Conservation (phyloP, 2,329 filamentous ascomycete species). For the Alternaria triticimaculans region DNA sequence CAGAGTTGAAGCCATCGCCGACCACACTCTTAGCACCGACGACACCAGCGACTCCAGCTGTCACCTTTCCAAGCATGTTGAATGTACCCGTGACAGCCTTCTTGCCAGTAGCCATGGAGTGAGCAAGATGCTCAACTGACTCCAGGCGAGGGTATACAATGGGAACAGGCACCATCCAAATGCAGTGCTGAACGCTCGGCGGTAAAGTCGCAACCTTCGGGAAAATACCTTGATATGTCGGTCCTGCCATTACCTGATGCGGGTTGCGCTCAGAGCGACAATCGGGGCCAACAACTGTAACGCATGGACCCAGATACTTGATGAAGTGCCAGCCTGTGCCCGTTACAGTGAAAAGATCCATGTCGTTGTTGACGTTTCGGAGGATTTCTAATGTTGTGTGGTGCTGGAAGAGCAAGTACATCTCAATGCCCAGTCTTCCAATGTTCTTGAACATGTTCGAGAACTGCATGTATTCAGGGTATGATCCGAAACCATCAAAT, state of each 20-base stretch:
- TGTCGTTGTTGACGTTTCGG: conserved; percentile 84
- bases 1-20: conserved; percentile 87
- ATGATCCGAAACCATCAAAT: conserved; percentile 96
- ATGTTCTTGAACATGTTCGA: conserved; percentile 99
- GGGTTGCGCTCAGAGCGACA: conserved; percentile 91
- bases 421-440: conserved; percentile 90
- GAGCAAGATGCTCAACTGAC: conserved; percentile 86
- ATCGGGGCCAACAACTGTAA: conserved; percentile 89
- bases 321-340: conserved; percentile 99
- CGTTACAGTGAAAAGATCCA: conserved; percentile 94
- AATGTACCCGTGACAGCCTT: conserved; percentile 96
- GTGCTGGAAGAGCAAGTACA: conserved; percentile 98
- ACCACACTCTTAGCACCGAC: conserved; percentile 95
- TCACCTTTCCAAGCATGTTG: conserved; percentile 94
- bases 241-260: conserved; percentile 90
- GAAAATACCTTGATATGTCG: conserved; percentile 96
- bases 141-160: conserved; percentile 90
- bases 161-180: conserved; percentile 94
- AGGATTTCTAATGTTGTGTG: conserved; percentile 95
- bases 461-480: conserved; percentile 97
- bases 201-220: conserved; percentile 92
- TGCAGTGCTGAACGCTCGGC: conserved; percentile 91
- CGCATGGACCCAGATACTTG: conserved; percentile 90
- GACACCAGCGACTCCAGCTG: conserved; percentile 91
- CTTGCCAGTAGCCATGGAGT: conserved; percentile 92